Conservation (phyloP, 352 stramenopile genomes). For the Pythium aphanidermatum region DNA sequence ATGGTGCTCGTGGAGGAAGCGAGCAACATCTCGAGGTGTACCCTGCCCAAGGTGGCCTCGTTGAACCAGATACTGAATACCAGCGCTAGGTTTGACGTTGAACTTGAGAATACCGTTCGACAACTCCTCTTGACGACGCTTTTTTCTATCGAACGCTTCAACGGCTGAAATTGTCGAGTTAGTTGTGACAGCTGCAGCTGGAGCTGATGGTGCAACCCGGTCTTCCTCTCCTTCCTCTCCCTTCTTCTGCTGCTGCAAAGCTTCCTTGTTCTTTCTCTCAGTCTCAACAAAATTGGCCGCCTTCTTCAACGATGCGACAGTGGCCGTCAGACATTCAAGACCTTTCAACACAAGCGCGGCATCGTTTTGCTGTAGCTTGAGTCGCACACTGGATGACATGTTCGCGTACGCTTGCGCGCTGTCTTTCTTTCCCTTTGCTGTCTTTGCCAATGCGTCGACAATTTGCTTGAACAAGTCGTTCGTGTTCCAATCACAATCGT, state of each 20-base stretch:
- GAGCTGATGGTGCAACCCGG: constrained; percentile 4
- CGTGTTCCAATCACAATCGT: constrained; percentile 98
- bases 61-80: constrained; percentile 89
- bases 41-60: constrained; percentile 90
- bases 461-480: constrained; percentile 98
- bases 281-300: constrained; percentile 70
- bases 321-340: constrained; percentile 92
- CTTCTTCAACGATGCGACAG: constrained; percentile 90
- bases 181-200: constrained; percentile 10
- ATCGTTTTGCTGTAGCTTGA: constrained; percentile 72
- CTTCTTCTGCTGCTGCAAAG: constrained; percentile 21
- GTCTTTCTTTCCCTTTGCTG: constrained; percentile 89
- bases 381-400: constrained; percentile 47
- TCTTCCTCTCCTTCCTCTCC: constrained; percentile 44
- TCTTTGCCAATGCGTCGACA: constrained; percentile 93
- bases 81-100: constrained; percentile 93
- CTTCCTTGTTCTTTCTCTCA: constrained; percentile 39
- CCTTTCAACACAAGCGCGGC: constrained; percentile 70
- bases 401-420: constrained; percentile 44
- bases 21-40: constrained; percentile 89
- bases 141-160: constrained; percentile 97
- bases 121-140: constrained; percentile 95
- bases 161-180: constrained; percentile 71
- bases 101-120: constrained; percentile 97
- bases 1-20: constrained; percentile 92